phyloP scores from a whole-genome alignment of 257 asterid species.

The Plantago major region DNA sequence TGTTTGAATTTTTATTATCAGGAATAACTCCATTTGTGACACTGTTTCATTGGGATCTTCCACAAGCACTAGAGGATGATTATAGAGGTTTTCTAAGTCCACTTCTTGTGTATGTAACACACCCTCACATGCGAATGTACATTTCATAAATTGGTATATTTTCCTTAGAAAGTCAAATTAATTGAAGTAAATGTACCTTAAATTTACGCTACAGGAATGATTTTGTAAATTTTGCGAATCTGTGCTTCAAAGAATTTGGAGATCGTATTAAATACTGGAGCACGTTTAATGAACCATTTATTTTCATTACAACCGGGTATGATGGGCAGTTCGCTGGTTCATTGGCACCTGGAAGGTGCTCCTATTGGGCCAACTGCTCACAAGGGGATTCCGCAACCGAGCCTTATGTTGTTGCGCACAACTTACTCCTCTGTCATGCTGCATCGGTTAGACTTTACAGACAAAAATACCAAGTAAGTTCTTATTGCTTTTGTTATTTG shows the following conservation, averaged over 20 bases:
- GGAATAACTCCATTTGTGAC: conserved; percentile 62
- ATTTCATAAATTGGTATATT: too few relatives aligned
- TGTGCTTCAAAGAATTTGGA: conserved; percentile 56
- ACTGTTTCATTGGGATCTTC: conserved; percentile 69
- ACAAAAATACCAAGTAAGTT: conserved; percentile 40
- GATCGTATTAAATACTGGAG: conserved; percentile 57
- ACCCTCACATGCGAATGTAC: background rate
- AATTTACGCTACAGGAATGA: conserved; percentile 37
- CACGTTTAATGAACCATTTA: conserved; percentile 51
- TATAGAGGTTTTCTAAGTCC: conserved; percentile 61
- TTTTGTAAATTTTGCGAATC: conserved; percentile 36
- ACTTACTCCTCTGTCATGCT: conserved; percentile 49
- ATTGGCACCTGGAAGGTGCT: conserved; percentile 53
- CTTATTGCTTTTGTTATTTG: too few relatives aligned
- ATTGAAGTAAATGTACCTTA: background rate
- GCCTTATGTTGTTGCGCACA: conserved; percentile 58
- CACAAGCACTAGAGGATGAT: conserved; percentile 69
- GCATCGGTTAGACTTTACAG: conserved; percentile 35
- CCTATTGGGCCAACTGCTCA: conserved; percentile 35
- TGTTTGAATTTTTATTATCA: background rate
- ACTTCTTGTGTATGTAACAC: conserved; percentile 43
- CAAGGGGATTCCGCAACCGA: conserved; percentile 50
- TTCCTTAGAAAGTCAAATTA: background rate
- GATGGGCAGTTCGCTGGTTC: conserved; percentile 31
- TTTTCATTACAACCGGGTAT: conserved; percentile 31